Evolutionary conservation across 1,284 basidiomycete species (phyloP).

Genomic region (Marasmius fiardii): DNA sequence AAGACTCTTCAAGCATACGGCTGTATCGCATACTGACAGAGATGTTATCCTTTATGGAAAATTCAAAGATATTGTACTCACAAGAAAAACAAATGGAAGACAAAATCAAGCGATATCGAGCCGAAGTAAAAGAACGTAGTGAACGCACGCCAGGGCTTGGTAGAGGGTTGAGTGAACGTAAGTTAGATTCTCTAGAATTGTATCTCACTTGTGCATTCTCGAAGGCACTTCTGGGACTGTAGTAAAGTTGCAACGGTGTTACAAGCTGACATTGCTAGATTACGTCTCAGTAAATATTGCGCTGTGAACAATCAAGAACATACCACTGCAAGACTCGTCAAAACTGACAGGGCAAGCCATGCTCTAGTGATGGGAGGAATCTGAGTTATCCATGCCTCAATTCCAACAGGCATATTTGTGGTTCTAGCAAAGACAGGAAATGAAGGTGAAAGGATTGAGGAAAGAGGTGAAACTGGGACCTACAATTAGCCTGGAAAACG

Average conservation of each 20-base stretch:
- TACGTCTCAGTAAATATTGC: not conserved
- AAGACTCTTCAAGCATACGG: slow-evolving; percentile 93
- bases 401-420: slow-evolving; percentile 78
- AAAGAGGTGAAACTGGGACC: not conserved
- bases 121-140: slow-evolving; percentile 98
- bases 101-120: slow-evolving; percentile 87
- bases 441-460: too few relatives aligned
- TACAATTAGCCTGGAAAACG: not conserved
- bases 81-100: slow-evolving; percentile 99
- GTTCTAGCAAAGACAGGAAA: not conserved
- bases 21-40: slow-evolving; percentile 86
- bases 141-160: slow-evolving; percentile 81
- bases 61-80: slow-evolving; percentile 37
- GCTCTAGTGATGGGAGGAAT: slow-evolving; percentile 86
- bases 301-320: slow-evolving; percentile 25
- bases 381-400: slow-evolving; percentile 82
- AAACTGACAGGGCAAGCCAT: slow-evolving; percentile 77
- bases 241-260: slow-evolving; percentile 89
- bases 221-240: slow-evolving; percentile 83
- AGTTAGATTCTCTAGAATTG: not conserved
- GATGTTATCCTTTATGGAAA: not conserved
- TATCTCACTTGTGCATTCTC: slow-evolving; percentile 70
- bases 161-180: not conserved
- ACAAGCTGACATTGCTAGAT: slow-evolving; percentile 89
- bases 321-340: slow-evolving; percentile 83